Base-by-base conservation (phyloP, 208 protist species). In the Leishmania turanica region DNA sequence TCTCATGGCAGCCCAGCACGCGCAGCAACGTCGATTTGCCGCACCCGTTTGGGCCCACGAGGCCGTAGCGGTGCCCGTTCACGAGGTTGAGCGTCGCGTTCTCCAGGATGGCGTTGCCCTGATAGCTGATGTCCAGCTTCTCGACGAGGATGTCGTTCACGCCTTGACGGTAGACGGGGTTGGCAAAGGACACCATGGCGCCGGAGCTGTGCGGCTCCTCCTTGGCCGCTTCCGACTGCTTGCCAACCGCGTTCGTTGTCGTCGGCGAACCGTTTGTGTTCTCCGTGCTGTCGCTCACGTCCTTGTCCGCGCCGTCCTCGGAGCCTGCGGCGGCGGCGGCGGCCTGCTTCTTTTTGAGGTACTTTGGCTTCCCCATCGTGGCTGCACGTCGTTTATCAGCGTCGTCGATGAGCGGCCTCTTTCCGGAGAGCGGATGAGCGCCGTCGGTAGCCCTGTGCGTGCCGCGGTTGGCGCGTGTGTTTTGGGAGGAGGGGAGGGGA, bases 11-110 rank as follows among this genome's bases (percentile, higher is more conserved):
- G 40, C 91, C 96, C 17, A 99, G 87, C 42, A 93, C 92, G 21
- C 90, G 87, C 81, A 99, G 88, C 79, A 99, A 86, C 34, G 95
- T 98, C 8, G 97, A 98, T 90, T 99, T 99, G 71, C 97, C 97
- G 75, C 94, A 97, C 13, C 97, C 97, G 83, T 98, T 99, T 8
- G 92, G 87, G 5, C 93, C 97, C 13, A 99, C 92, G 1, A 99
- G 88, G 34, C 91, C 96, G 80, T 98, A 98, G 82, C 94, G 92
- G 77, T 96, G 89, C 3, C 96, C 96, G 1, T 82, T 60, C 42
- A 95, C 90, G 11, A 98, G 89, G 71, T 97, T 95, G 34, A 98
- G 91, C 66, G 89, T 93, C 4, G 93, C 93, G 77, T 98, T 96
- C 81, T 97, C 93, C 1, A 97, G 89, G 40, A 98, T 90, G 17